Percentiles rank a stretch among this genome's conserved stretches.
Evolutionary conservation across 2,329 filamentous ascomycete species (phyloP).

Genomic region (Xylaria polymorpha): DNA sequence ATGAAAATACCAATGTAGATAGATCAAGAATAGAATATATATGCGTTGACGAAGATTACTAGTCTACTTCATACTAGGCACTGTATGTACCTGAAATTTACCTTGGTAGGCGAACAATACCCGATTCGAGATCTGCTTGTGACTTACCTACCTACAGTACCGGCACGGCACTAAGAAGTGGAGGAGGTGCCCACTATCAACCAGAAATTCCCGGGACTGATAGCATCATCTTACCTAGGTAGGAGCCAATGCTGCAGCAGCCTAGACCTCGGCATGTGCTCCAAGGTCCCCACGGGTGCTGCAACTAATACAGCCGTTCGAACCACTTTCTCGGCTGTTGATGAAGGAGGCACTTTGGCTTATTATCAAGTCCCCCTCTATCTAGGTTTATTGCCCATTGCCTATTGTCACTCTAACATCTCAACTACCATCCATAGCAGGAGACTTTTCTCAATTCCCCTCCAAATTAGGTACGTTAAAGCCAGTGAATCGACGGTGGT

Average conservation of each 20-base stretch:
- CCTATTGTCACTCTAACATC: background rate
- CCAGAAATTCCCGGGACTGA: constrained; percentile 21
- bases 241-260: background rate
- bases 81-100: too few relatives aligned
- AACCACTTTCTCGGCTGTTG: constrained; percentile 31
- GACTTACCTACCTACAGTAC: too few relatives aligned
- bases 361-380: constrained; percentile 10
- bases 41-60: background rate
- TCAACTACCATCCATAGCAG: background rate
- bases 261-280: constrained; percentile 39
- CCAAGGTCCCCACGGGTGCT: constrained; percentile 11
- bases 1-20: background rate
- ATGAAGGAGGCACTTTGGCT: constrained; percentile 7
- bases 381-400: background rate
- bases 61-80: too few relatives aligned
- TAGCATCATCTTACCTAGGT: background rate
- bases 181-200: constrained; percentile 1
- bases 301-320: constrained; percentile 31
- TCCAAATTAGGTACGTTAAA: constrained; percentile 11
- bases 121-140: background rate
- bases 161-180: background rate
- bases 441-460: background rate
- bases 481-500: background rate
- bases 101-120: too few relatives aligned
- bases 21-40: background rate